Evolutionary conservation across 2,329 filamentous ascomycete genomes (phyloP).

Genomic region (Phaeosphaeria sp.): DNA sequence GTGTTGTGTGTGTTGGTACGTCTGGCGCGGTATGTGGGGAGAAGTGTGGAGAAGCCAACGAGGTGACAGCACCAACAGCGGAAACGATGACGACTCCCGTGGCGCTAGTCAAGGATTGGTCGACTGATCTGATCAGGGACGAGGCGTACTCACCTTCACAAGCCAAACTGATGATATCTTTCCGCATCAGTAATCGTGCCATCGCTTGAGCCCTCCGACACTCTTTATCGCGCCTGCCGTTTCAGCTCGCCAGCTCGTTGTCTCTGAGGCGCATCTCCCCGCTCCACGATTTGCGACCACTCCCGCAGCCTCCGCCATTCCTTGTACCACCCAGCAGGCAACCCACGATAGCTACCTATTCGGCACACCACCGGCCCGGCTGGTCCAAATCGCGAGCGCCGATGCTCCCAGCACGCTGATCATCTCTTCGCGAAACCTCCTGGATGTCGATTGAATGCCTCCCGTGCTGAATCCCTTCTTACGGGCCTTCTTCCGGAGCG

Average conservation of each 20-base stretch:
- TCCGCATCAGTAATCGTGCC: slow-evolving; percentile 12
- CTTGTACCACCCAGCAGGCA: slow-evolving; percentile 26
- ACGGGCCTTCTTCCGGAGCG: slow-evolving; percentile 97
- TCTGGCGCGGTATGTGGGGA: neutral
- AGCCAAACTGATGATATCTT: slow-evolving; percentile 21
- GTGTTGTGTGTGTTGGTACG: neutral
- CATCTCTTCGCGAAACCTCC: slow-evolving; percentile 12
- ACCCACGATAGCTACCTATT: slow-evolving; percentile 19
- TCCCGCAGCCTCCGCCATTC: slow-evolving; percentile 19
- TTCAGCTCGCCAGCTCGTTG: neutral
- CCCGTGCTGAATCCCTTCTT: slow-evolving; percentile 94
- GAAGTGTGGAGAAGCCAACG: slow-evolving; percentile 5
- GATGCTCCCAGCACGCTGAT: slow-evolving; percentile 35
- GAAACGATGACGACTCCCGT: slow-evolving; percentile 28
- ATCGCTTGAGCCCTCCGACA: slow-evolving; percentile 2
- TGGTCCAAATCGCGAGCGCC: slow-evolving; percentile 28
- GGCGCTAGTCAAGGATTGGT: slow-evolving; percentile 21
- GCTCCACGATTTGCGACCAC: neutral
- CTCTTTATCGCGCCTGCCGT: slow-evolving; percentile 5
- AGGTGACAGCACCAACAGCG: slow-evolving; percentile 12
- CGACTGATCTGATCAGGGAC: slow-evolving; percentile 17
- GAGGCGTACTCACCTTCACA: slow-evolving; percentile 27
- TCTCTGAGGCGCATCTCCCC: neutral
- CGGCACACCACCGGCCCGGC: slow-evolving; percentile 23
- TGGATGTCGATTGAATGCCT: slow-evolving; percentile 77